Percentiles rank a stretch among this genome's conserved stretches.
phyloP scores from a whole-genome alignment of 495 filamentous ascomycete species.

The Hapsidospora chrysogenum region DNA sequence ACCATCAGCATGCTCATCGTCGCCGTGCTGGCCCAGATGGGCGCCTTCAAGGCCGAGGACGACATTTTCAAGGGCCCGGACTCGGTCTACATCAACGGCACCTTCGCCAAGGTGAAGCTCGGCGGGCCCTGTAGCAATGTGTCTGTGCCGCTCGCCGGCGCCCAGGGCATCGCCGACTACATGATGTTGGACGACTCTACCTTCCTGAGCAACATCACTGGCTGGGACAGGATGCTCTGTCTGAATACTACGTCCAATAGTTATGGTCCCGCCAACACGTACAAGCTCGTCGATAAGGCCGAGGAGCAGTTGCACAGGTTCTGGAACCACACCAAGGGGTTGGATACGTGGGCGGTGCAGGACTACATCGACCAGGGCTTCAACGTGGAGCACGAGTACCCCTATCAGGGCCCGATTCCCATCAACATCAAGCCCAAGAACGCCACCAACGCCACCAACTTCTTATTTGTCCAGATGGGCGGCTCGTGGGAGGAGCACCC shows the following conservation, averaged over 20 bases:
- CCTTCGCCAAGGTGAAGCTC: conserved; percentile 23
- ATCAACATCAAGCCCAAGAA: neutral
- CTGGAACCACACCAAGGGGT: neutral
- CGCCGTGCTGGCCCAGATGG: conserved; percentile 33
- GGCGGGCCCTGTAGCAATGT: neutral
- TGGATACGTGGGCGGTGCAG: neutral
- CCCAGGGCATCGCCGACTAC: neutral
- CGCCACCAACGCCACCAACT: conserved; percentile 2
- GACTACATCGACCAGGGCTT: neutral
- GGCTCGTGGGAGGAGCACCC: conserved; percentile 2
- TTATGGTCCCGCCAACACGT: neutral
- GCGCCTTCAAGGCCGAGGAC: conserved; percentile 20
- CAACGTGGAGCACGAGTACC: neutral
- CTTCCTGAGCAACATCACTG: neutral
- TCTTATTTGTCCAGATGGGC: neutral
- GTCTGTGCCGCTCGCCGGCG: neutral
- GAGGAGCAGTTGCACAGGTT: neutral
- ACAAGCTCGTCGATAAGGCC: neutral
- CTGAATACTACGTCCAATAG: neutral
- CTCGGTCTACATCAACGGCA: conserved; percentile 10
- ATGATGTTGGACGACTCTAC: neutral
- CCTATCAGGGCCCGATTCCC: neutral
- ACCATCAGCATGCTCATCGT: conserved; percentile 38
- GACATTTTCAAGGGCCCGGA: conserved; percentile 24
- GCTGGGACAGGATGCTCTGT: neutral